These are phyloP conservation scores for Breynia disticha DNA, from an alignment of 441 rosid genomes.

Conservation along the genomic window DNA sequence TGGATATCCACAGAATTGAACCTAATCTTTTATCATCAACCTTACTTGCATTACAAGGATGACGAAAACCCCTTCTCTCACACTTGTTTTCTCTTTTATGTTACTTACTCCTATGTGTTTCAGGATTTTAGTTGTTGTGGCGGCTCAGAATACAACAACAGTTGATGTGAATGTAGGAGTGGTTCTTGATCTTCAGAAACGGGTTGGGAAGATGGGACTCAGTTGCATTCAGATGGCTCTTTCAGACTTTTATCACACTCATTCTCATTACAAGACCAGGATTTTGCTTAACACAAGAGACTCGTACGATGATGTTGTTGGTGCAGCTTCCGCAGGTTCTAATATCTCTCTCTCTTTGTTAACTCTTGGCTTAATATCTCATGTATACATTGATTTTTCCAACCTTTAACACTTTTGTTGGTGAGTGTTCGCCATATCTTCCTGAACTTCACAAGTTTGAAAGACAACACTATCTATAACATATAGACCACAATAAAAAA, in stretches of 20 bases:
- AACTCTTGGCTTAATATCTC: conserved; percentile 20
- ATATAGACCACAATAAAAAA: too few relatives aligned
- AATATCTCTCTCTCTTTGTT: neutral
- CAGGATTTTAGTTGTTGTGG: neutral
- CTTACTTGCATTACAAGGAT: too few relatives aligned
- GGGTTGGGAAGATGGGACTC: conserved; percentile 16
- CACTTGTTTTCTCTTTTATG: too few relatives aligned
- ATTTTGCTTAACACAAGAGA: conserved; percentile 15
- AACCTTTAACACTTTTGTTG: too few relatives aligned
- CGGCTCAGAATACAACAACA: conserved; percentile 6
- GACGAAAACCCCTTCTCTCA: too few relatives aligned
- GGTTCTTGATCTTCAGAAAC: conserved; percentile 18
- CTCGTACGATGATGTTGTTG: conserved; percentile 21
- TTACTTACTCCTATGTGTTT: too few relatives aligned
- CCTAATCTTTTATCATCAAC: too few relatives aligned
- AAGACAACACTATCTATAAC: too few relatives aligned
- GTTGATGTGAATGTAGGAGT: conserved; percentile 27
- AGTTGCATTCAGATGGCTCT: conserved; percentile 30
- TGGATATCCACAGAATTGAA: too few relatives aligned
- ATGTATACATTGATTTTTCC: too few relatives aligned
- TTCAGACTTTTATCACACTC: conserved; percentile 20
- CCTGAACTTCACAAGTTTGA: too few relatives aligned
- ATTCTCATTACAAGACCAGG: conserved; percentile 21
- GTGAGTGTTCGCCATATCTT: too few relatives aligned
- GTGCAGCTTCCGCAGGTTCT: conserved; percentile 26